These are phyloP conservation scores for Thermoascus crustaceus DNA, from an alignment of 2,329 filamentous ascomycete species.

Conservation along the genomic window DNA sequence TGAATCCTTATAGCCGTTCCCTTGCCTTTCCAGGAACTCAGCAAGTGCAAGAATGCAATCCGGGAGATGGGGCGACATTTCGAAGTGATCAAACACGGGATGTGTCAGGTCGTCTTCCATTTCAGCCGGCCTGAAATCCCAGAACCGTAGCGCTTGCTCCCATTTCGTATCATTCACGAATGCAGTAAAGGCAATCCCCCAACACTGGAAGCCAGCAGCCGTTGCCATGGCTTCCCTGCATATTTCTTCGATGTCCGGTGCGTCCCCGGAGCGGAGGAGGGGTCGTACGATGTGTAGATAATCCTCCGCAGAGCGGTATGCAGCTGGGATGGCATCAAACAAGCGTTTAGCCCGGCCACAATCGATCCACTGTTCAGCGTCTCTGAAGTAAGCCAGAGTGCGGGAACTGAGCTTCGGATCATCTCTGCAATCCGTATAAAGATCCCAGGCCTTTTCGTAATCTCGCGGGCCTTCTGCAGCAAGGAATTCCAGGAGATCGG, in stretches of 20 bases:
- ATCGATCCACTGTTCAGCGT: slow-evolving; percentile 31
- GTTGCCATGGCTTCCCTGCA: slow-evolving; percentile 31
- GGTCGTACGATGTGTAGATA: slow-evolving; percentile 40
- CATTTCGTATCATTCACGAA: slow-evolving; percentile 25
- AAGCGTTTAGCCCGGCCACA: slow-evolving; percentile 37
- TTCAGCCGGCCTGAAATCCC: slow-evolving; percentile 16
- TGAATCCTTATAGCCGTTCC: neutral
- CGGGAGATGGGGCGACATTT: slow-evolving; percentile 11
- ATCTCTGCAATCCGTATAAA: slow-evolving; percentile 27
- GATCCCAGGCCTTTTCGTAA: slow-evolving; percentile 36
- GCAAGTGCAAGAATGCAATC: slow-evolving; percentile 16
- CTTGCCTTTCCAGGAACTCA: slow-evolving; percentile 10
- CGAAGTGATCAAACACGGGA: slow-evolving; percentile 10
- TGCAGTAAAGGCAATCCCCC: slow-evolving; percentile 24
- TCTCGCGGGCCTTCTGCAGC: slow-evolving; percentile 9
- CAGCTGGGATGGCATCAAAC: slow-evolving; percentile 35
- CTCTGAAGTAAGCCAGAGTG: slow-evolving; percentile 32
- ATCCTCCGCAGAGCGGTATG: slow-evolving; percentile 32
- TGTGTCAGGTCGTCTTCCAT: slow-evolving; percentile 9
- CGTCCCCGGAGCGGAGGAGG: slow-evolving; percentile 31
- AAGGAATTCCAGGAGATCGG: slow-evolving; percentile 14
- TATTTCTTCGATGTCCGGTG: slow-evolving; percentile 32
- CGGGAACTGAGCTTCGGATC: slow-evolving; percentile 18
- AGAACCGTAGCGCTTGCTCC: slow-evolving; percentile 22
- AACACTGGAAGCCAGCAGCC: slow-evolving; percentile 18